phyloP scores from a whole-genome alignment of 2,329 filamentous ascomycete genomes.

The Microdochium nivale region DNA sequence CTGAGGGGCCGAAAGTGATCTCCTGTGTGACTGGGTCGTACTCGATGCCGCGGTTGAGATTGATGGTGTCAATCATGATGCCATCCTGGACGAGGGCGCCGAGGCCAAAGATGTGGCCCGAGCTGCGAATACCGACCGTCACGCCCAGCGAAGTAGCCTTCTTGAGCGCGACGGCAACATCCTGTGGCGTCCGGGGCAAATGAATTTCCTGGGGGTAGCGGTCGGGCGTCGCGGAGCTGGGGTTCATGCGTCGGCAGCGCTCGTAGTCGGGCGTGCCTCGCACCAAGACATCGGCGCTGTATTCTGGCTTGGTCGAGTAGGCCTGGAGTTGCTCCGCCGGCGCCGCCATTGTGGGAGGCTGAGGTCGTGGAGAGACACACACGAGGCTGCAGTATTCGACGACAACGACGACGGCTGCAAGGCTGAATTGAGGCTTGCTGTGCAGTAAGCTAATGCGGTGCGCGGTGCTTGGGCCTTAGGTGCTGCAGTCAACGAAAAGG shows the following conservation, averaged over 20 bases:
- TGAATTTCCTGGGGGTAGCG: constrained; percentile 1
- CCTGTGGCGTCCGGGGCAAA: not conserved
- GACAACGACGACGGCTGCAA: not conserved
- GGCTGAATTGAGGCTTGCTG: not conserved
- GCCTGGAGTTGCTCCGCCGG: not conserved
- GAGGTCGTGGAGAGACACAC: not conserved
- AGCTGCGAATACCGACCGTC: constrained; percentile 7
- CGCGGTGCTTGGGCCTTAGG: too few relatives aligned
- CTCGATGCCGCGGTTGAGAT: constrained; percentile 7
- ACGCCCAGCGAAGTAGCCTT: constrained; percentile 2
- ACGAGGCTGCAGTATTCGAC: not conserved
- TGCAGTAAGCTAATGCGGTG: too few relatives aligned
- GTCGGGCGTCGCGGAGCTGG: not conserved
- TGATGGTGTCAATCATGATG: constrained; percentile 10
- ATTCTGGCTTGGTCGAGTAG: not conserved
- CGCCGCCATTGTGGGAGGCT: not conserved
- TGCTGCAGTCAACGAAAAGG: too few relatives aligned
- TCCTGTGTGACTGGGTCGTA: constrained; percentile 9
- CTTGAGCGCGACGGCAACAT: not conserved
- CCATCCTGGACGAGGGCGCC: constrained; percentile 9
- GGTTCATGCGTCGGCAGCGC: not conserved
- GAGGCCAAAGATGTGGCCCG: constrained; percentile 9
- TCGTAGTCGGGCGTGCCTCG: constrained; percentile 1
- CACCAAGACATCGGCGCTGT: not conserved
- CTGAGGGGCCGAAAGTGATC: constrained; percentile 9